These are phyloP conservation scores for Phytophthora palmivora DNA, from an alignment of 352 stramenopile species.

Conservation along the genomic window DNA sequence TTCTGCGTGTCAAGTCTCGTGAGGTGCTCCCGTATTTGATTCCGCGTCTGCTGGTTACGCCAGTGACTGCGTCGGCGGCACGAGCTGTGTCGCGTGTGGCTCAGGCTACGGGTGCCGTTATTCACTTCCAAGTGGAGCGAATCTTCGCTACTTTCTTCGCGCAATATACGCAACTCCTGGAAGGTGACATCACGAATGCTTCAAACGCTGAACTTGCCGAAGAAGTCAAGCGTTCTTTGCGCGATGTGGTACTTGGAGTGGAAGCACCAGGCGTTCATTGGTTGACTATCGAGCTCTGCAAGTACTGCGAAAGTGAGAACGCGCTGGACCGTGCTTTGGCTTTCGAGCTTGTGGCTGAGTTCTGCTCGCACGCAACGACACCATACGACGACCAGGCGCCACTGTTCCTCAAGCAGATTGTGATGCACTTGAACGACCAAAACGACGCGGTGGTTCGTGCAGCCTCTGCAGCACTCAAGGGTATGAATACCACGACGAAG, in stretches of 20 bases:
- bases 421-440: constrained; percentile 96
- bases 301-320: constrained; percentile 93
- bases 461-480: constrained; percentile 89
- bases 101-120: constrained; percentile 92
- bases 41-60: constrained; percentile 93
- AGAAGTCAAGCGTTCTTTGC: constrained; percentile 79
- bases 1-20: constrained; percentile 95
- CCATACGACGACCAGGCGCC: constrained; percentile 95
- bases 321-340: constrained; percentile 87
- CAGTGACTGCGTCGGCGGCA: constrained; percentile 91
- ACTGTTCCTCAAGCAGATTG: constrained; percentile 96
- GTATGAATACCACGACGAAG: constrained; percentile 91
- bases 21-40: constrained; percentile 98
- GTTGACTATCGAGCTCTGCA: constrained; percentile 95
- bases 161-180: constrained; percentile 66
- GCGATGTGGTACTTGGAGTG: constrained; percentile 83
- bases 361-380: constrained; percentile 86
- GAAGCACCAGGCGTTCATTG: constrained; percentile 93
- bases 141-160: constrained; percentile 92
- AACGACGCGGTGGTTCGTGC: constrained; percentile 91
- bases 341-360: constrained; percentile 92
- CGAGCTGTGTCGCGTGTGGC: constrained; percentile 94
- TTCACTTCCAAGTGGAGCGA: constrained; percentile 96
- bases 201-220: constrained; percentile 51
- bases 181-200: constrained; percentile 25